A percentile compares a stretch with the other conserved stretches of the same genome.
Conservation (phyloP, 2,329 filamentous ascomycete genomes). For the Fusarium sambucinum region DNA sequence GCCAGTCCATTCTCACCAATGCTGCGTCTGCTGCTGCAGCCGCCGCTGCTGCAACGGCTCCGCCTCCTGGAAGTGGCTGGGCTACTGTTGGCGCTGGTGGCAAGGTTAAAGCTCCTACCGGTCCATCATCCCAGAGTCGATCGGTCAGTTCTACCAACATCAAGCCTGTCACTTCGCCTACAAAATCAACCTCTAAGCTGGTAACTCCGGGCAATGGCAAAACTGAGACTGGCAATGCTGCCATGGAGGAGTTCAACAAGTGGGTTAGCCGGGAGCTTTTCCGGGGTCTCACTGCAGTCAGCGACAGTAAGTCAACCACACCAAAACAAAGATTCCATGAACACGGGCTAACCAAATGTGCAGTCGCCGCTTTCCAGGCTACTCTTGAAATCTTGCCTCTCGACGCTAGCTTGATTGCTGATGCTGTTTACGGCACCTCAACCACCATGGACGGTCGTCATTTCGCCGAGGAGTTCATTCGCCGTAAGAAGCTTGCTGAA, state of each 20-base stretch:
- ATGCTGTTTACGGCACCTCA: constrained; percentile 88
- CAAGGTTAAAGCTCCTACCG: constrained; percentile 83
- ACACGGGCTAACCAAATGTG: constrained; percentile 49
- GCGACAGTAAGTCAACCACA: constrained; percentile 61
- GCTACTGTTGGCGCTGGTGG: constrained; percentile 94
- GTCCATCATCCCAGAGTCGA: constrained; percentile 64
- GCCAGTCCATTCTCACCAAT: constrained; percentile 53
- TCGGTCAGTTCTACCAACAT: constrained; percentile 58
- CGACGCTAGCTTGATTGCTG: constrained; percentile 85
- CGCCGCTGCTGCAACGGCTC: constrained; percentile 55
- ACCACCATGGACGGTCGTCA: constrained; percentile 92
- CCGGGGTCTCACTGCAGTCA: constrained; percentile 72
- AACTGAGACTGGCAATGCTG: constrained; percentile 58
- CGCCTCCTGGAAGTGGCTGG: constrained; percentile 73
- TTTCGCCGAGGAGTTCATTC: constrained; percentile 94
- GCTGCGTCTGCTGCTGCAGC: constrained; percentile 56
- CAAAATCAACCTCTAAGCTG: constrained; percentile 66
- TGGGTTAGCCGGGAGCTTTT: constrained; percentile 87
- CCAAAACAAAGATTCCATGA: neutral
- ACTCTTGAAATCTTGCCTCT: constrained; percentile 80
- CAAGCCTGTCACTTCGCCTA: constrained; percentile 59
- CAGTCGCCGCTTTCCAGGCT: constrained; percentile 84
- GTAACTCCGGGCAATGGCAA: constrained; percentile 60
- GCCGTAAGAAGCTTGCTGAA: constrained; percentile 91
- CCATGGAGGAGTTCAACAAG: constrained; percentile 92